Base-by-base conservation (phyloP, 768 basidiomycete species). In the Mycena alexandri region DNA sequence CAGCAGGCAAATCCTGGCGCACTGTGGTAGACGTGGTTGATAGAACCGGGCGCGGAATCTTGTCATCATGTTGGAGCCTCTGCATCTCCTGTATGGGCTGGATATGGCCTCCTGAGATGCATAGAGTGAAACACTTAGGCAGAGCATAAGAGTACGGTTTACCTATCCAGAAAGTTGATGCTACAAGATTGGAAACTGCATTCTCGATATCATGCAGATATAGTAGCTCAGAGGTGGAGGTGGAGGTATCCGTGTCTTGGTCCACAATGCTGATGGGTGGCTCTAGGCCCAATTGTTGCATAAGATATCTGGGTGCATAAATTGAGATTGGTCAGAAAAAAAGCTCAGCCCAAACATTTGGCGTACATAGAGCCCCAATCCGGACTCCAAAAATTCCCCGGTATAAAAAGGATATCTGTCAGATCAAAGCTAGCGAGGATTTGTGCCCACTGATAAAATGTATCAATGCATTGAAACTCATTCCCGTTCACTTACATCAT, bases 91-190 rank as follows among this genome's bases (percentile, higher is more conserved):
- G 48, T 5, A 25, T 29, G 10, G 48, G 48, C n/a, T 50, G 22
- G 48, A 29, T 19, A 29, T 50, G 48, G 6, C 24, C 48, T 6
- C 48, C 48, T 50, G 24, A 25, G 24, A 50, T 50, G 22, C 22
- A 6, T 22, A 21, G 14, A 4, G n/a, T 29, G 24, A 16, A 29
- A 25, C 24, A 25, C n/a, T 50, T 19, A 50, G 22, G 8, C 22
- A 3, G 11, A 25, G n/a, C 24, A 29, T 50, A 29, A 25, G 10
- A 21, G n/a, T 22, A 21, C n/a, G n/a, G n/a, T n/a, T 47, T 47
- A 22, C 46, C 46, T 47, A 22, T 47, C 46, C n/a, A n/a, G n/a
- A n/a, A n/a, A n/a, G n/a, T n/a, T n/a, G 43, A 44, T 44, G 43
- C 43, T n/a, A 44, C 43, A 13, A 44, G 43, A 44, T 44, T 44